Evolutionary conservation across 148 eudicot genomes (phyloP), one percentile per base, ranked within the genome.

Genomic region (Nyssa sinensis): DNA sequence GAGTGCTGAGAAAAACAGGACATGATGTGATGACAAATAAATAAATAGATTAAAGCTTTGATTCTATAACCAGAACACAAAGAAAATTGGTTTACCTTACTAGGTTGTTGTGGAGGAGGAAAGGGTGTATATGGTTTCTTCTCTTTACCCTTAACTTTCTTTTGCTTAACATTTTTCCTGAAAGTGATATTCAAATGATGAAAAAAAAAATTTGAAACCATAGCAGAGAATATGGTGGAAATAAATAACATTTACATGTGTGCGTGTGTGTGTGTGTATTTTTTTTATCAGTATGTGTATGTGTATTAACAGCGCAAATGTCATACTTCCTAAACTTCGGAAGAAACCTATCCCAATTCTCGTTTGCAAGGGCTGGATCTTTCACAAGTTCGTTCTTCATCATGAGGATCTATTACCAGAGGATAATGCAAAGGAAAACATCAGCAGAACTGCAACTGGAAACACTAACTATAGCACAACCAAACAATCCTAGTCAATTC

Each of bases 331-430:
- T 95, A 79, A 92, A 92, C 30, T 71, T 84, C 0, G 98, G 98
- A 77, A 95, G 92, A 85, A 95, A 95, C 77, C 98, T 83, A 69
- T 92, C 96, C 97, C 98, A 95, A 81, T 86, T 95, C 81, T 92
- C 98, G 80, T 81, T 86, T 74, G 91, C 97, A 83, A 92, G 97
- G 49, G 85, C 71, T 51, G 98, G 97, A 88, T 92, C 83, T 64
- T 89, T 88, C 25, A 97, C 90, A 51, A 95, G 96, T 70, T 90
- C 96, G 75, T 83, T 88, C 90, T 83, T 95, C 81, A 95, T 62
- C 97, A 95, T 89, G 66, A 95, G 96, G 63, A 88, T 83, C 97
- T 95, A 66, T 17, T 68, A 60, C 60, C 47, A 63, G 2, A 69
- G 30, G 59, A 7, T 23, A 2, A 55, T n/a, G 59, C 0, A 21